Conservation (phyloP, 148 eudicot species). For the Beta vulgaris region DNA sequence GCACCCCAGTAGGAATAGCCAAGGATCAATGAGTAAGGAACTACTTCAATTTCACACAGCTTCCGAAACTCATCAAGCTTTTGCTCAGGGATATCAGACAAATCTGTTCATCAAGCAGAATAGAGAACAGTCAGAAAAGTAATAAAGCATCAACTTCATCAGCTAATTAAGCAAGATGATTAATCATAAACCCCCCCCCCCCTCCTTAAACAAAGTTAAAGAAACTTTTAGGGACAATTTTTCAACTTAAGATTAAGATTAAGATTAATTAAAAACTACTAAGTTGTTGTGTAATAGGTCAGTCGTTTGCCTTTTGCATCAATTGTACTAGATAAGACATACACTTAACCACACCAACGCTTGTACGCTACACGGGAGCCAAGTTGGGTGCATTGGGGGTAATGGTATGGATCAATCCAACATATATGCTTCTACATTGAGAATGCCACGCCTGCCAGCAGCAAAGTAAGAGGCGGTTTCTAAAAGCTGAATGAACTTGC, state of each 20-base stretch:
- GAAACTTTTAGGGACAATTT: not conserved
- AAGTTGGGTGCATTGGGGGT: too few species aligned
- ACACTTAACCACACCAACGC: not conserved
- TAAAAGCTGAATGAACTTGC: not conserved
- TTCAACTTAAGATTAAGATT: not conserved
- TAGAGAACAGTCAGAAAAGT: not conserved
- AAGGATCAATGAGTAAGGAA: slow-evolving; percentile 78
- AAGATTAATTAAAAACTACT: too few species aligned
- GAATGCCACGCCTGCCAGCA: not conserved
- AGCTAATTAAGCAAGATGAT: not conserved
- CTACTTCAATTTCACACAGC: slow-evolving; percentile 67
- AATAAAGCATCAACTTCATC: not conserved
- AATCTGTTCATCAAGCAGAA: slow-evolving; percentile 44
- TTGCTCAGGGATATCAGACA: slow-evolving; percentile 68
- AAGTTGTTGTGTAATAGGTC: not conserved
- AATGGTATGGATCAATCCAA: not conserved
- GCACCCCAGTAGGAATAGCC: slow-evolving; percentile 96
- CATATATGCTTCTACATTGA: not conserved
- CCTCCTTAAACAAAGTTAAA: not conserved
- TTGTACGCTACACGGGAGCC: too few species aligned
- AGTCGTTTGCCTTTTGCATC: not conserved
- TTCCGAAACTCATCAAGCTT: slow-evolving; percentile 69
- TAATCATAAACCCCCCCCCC: not conserved
- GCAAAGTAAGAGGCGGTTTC: not conserved
- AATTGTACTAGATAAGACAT: not conserved